Evolutionary conservation across 2,329 filamentous ascomycete genomes (phyloP), one percentile per base, ranked within the genome.

Genomic region (Penicillium sp.): DNA sequence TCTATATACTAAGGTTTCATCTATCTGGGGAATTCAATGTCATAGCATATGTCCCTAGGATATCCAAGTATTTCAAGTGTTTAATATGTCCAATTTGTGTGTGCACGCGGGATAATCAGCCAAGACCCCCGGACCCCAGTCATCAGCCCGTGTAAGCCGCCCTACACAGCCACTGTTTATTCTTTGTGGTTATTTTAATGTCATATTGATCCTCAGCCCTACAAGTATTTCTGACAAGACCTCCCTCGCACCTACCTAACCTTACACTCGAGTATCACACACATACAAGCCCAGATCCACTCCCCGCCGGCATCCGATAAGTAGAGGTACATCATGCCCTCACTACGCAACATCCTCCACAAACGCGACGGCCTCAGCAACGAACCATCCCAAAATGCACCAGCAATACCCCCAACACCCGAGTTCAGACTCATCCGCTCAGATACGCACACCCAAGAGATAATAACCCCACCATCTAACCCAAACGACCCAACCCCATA

Each of bases 381-480:
- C 20, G 20, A 74, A 55, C 79, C 81, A 78, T 16, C 45, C 18
- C 14, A 62, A 44, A 79, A 79, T 62, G 80, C 82, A 61, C 61
- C 62, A 13, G 39, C 50, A 14, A 62, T 61, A 22, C 56, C 56
- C 16, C 82, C 63, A 70, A 61, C 79, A 1, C 86, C 88, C 55
- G 86, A 89, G 64, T 91, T 97, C 77, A 90, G 82, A 61, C 91
- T 97, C 76, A 82, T 94, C 68, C 88, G 92, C 59, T 88, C 90
- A 62, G 93, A 96, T 69, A 96, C 92, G 1, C 77, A 86, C 62
- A 86, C 87, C 2, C 84, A 92, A 70, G 91, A 97, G 72, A 78
- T 88, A 62, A 90, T 96, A 71, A 80, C 85, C 54, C 89, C 90
- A 11, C 89, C 91, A 7, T 71, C 72, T 50, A 81, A 81, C 63